Evolutionary conservation across 371 early-diverging fungal species (phyloP), one percentile per base, ranked within the genome.

Genomic region (Polyrhizophydium stewartii): DNA sequence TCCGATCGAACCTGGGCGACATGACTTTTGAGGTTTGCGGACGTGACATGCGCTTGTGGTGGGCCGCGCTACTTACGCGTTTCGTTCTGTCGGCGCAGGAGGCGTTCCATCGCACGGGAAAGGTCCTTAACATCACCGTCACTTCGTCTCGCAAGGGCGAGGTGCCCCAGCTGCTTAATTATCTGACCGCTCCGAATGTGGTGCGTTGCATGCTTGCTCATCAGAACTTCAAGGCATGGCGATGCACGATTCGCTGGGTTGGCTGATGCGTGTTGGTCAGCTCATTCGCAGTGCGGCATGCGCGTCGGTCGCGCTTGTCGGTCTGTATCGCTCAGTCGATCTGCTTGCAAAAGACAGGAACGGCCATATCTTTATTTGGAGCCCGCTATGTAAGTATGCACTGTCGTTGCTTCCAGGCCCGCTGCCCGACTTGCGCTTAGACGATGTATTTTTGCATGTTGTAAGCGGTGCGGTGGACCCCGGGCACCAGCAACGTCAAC

Each of bases 1-100:
- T 92, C 61, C 70, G 79, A 32, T 73, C 66, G 1, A 88, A 88
- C 64, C 61, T 90, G 50, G 93, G 92, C 33, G 88, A 90, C 65
- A 68, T 87, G 55, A 92, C 93, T 3, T 92, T 94, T 65, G 81
- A 83, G 59, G 92, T n/a, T n/a, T n/a, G n/a, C n/a, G n/a, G 61
- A 76, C 80, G 57, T 76, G 72, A 73, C 74, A 77, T 25, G 76
- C 76, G 68, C 76, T n/a, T n/a, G n/a, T n/a, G n/a, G n/a, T n/a
- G n/a, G n/a, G n/a, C n/a, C n/a, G n/a, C n/a, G n/a, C n/a, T n/a
- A n/a, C n/a, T n/a, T n/a, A n/a, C n/a, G n/a, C n/a, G n/a, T n/a
- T n/a, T n/a, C n/a, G n/a, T n/a, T n/a, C n/a, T n/a, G n/a, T n/a
- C n/a, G n/a, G n/a, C 56, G 74, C 76, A 68, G 62, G 75, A 75